Base-by-base conservation (phyloP, 345 rosid genomes). In the Dipteronia sinensis region DNA sequence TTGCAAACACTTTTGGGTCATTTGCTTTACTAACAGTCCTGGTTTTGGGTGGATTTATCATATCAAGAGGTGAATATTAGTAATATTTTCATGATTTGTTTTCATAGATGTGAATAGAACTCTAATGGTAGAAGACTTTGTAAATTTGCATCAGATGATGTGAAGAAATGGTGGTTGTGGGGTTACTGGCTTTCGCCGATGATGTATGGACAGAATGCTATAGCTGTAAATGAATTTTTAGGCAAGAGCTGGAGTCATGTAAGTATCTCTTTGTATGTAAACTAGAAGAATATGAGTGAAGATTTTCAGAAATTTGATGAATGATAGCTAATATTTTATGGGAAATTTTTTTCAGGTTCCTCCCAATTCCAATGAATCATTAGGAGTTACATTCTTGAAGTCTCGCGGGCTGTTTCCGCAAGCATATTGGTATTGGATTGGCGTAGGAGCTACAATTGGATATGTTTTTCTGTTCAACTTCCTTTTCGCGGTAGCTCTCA, bases 341-440 rank as follows among this genome's bases (percentile, higher is more conserved):
- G 61, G 44, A 80, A 13, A 15, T 46, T 51, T 77, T 65, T 80
- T 59, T 76, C 46, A 94, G 98, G 76, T 81, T 85, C 86, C 86
- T 69, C 77, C 82, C 4, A 78, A 85, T 71, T 88, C 93, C 38
- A 86, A 83, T 7, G 91, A 91, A 62, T 71, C 99, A 74, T 73
- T 95, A 77, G 99, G 99, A 75, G 92, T 91, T 73, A 9, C 16
- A 47, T 53, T 92, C 82, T 67, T 95, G 81, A 90, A 87, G 83
- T 82, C 92, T 49, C 91, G 94, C 0, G 97, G 94, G 27, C 59
- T 93, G 76, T 90, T 91, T 75, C 82, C 94, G 2, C 86, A 90
- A 68, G 91, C 98, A 65, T 79, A 74, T 76, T 93, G 98, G 96
- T 95, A 93, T 78, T 95, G 97, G 98, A 87, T 93, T 23, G 98